Evolutionary conservation across 352 stramenopile genomes (phyloP), one percentile per base, ranked within the genome.

Genomic region (Thalassiosira mediterranea): DNA sequence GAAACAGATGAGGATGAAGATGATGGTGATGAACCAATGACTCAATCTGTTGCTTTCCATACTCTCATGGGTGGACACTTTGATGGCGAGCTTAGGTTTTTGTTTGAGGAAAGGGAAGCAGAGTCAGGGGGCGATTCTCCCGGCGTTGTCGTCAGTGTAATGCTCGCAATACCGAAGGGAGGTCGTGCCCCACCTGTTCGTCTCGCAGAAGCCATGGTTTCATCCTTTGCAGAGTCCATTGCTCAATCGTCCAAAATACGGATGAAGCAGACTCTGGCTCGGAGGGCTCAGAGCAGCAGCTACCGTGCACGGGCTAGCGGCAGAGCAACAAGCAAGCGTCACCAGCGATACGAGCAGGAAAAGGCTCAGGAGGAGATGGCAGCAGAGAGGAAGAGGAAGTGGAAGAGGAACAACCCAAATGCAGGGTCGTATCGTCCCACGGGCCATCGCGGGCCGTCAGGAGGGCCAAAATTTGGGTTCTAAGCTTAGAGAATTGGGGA

Each of bases 341-440:
- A 88, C 31, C 57, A 76, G 25, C 67, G 74, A 31, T 83, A 79
- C 42, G 67, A 86, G 3, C 84, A 86, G 42, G 82, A 90, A 58
- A 83, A 82, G 54, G 44, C 69, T 38, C 78, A 88, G 34, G 87
- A 92, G 76, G 83, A 89, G 72, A 92, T 92, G 87, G 76, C 84
- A 2, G 69, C 53, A 3, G 87, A 92, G 40, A 77, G 87, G 59
- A 81, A 86, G 56, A 77, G 84, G 52, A 77, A 63, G 44, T 91
- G 87, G 84, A 87, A 91, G 64, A 72, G 80, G 54, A 70, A 72
- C 28, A 92, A 92, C 84, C 82, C 76, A 11, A 77, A 90, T 80
- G 72, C 74, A 17, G 87, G 87, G 10, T 66, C 74, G 49, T 92
- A 90, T 75, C 67, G 79, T 32, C 87, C 87, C 10, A 88, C 62